A percentile compares a stretch with the other conserved stretches of the same genome.
Evolutionary conservation across 495 filamentous ascomycete genomes (phyloP).

Genomic region (Penicillium longicatenatum): DNA sequence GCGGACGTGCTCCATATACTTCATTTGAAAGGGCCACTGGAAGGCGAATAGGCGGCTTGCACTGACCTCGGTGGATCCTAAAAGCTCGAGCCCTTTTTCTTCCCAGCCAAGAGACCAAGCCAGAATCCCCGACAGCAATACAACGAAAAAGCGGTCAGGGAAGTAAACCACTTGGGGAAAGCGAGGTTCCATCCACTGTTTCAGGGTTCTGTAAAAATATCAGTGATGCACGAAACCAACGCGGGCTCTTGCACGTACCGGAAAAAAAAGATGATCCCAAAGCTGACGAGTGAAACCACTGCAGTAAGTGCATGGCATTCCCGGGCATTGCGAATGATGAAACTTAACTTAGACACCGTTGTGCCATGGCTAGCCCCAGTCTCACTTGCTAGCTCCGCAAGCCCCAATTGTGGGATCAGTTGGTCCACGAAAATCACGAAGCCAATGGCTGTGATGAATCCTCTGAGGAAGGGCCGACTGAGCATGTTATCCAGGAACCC

Average conservation of each 20-base stretch:
- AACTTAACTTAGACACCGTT: constrained; percentile 79
- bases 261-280: constrained; percentile 85
- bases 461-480: constrained; percentile 86
- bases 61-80: constrained; percentile 75
- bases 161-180: constrained; percentile 84
- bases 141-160: constrained; percentile 89
- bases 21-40: constrained; percentile 77
- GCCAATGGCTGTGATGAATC: constrained; percentile 96
- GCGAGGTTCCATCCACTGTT: constrained; percentile 77
- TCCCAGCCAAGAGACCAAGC: constrained; percentile 83
- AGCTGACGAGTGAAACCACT: constrained; percentile 74
- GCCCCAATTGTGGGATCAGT: constrained; percentile 84
- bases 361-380: constrained; percentile 73
- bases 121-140: constrained; percentile 81
- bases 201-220: constrained; percentile 61
- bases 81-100: constrained; percentile 72
- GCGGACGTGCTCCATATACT: constrained; percentile 77
- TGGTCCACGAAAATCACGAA: constrained; percentile 96
- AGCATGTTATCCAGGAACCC: constrained; percentile 95
- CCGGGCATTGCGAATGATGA: constrained; percentile 66
- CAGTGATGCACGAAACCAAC: not conserved
- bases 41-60: constrained; percentile 66
- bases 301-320: constrained; percentile 73
- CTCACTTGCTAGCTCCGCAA: constrained; percentile 61
- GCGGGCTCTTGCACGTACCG: constrained; percentile 48